Percentiles rank a stretch among this genome's conserved stretches.
These are phyloP conservation scores for Spergularia marina DNA, from an alignment of 148 eudicot species.

Conservation along the genomic window DNA sequence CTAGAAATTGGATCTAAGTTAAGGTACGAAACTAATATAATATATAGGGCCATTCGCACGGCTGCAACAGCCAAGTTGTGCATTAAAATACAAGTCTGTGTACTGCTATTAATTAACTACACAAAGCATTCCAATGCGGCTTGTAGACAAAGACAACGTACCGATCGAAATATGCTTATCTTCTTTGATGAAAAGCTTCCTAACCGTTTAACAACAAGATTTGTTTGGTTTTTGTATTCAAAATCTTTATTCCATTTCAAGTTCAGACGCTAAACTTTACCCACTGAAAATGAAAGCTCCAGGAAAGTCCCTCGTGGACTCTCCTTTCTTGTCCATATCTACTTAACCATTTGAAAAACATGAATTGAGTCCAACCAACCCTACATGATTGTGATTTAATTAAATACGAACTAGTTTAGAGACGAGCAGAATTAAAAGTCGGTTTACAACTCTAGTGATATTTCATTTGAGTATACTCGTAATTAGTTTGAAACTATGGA, in stretches of 20 bases:
- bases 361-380: conserved; percentile 9
- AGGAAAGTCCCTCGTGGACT: conserved; percentile 17
- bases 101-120: conserved; percentile 15
- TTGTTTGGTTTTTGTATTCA: background rate
- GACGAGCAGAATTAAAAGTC: too few relatives aligned
- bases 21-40: too few relatives aligned
- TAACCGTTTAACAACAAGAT: conserved; percentile 16
- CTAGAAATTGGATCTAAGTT: too few relatives aligned
- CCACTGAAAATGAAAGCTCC: conserved; percentile 27
- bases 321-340: conserved; percentile 13
- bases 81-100: background rate
- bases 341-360: background rate
- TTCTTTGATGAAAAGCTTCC: conserved; percentile 22
- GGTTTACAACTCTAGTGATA: too few relatives aligned
- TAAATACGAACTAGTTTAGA: background rate
- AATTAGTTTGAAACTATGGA: too few relatives aligned
- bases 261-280: conserved; percentile 20
- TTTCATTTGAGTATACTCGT: too few relatives aligned
- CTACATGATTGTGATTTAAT: background rate
- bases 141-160: conserved; percentile 32
- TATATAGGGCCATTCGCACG: too few relatives aligned
- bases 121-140: conserved; percentile 13
- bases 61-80: background rate
- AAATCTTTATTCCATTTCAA: conserved; percentile 20
- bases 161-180: conserved; percentile 34